A percentile compares a stretch with the other conserved stretches of the same genome.
Evolutionary conservation across 139 green algal genomes (phyloP).

Genomic region (Dunaliella primolecta): DNA sequence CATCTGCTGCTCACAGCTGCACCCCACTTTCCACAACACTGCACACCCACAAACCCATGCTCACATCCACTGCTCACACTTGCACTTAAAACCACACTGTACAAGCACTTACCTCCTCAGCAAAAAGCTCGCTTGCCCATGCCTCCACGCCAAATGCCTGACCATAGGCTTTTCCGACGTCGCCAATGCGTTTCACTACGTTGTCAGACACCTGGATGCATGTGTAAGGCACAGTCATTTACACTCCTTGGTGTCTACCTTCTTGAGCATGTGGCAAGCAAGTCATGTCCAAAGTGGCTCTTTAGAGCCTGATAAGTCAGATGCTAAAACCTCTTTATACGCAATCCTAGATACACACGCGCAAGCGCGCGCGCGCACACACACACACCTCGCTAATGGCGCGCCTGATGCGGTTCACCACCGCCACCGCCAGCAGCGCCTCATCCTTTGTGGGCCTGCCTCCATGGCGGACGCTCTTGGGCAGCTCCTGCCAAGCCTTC

Average conservation of each 20-base stretch:
- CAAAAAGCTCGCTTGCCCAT: conserved; percentile 90
- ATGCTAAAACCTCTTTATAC: too few relatives aligned
- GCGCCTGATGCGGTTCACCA: conserved; percentile 83
- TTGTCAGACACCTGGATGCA: conserved; percentile 48
- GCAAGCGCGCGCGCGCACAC: too few relatives aligned
- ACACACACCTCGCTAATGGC: conserved; percentile 55
- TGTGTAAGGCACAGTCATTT: background rate
- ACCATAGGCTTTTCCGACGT: conserved; percentile 59
- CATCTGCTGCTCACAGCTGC: too few relatives aligned
- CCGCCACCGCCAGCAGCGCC: conserved; percentile 81
- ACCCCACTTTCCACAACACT: too few relatives aligned
- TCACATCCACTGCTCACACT: too few relatives aligned
- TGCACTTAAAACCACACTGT: too few relatives aligned
- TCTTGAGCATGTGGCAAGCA: too few relatives aligned
- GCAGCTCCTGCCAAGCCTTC: conserved; percentile 82
- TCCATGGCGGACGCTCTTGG: conserved; percentile 54
- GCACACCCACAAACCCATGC: too few relatives aligned
- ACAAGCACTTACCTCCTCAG: conserved; percentile 95
- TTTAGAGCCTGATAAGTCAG: too few relatives aligned
- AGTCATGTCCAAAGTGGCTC: too few relatives aligned
- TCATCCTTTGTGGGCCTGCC: conserved; percentile 71
- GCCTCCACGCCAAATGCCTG: conserved; percentile 73
- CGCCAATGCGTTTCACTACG: conserved; percentile 52
- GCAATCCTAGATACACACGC: too few relatives aligned
- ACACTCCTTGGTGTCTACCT: too few relatives aligned